Base-by-base conservation (phyloP, 1,284 basidiomycete genomes). In the Rhodotorula sp. region DNA sequence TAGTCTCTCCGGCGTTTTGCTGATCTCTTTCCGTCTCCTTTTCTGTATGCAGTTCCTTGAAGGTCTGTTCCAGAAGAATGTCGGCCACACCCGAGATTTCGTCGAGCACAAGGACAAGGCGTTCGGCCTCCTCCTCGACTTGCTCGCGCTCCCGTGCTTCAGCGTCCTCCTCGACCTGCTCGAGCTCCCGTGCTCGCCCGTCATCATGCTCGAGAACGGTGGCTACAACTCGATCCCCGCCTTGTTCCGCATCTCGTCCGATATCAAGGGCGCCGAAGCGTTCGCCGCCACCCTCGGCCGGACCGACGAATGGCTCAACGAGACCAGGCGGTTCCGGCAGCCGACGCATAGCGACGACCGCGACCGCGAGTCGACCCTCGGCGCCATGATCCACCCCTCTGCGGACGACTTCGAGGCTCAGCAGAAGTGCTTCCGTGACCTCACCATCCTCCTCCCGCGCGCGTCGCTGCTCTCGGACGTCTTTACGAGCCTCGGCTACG, bases 61-160 rank as follows among this genome's bases (percentile, higher is more conserved):
- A 79, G 94, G 95, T 15, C 85, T 99, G 60, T 94, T 99, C 82
- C 93, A 95, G 77, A 94, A 88, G n/a, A n/a, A n/a, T 84, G 48
- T 88, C 17, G 74, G 87, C 46, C 92, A 97, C 83, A 44, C 37
- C 30, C 88, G 88, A 71, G 95, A 98, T 75, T 98, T 99, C 80
- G 87, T 98, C 73, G 61, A 51, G 37, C 85, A 86, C 63, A 85
- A 86, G 4, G 89, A 91, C 69, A 48, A 54, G 26, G 91, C 92
- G 20, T 84, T 98, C 22, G 85, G 87, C 55, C 85, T 86, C 66
- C 82, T 99, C 33, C 88, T 93, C 62, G 85, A 85, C 70, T 84
- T 98, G 42, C 91, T 93, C 62, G 86, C n/a, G n/a, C n/a, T n/a
- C n/a, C n/a, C n/a, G n/a, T n/a, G n/a, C n/a, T n/a, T n/a, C n/a